A percentile compares a stretch with the other conserved stretches of the same genome.
Evolutionary conservation across 805 yeast species (phyloP).

Genomic region (Vanderwaltozyma tropicalis): DNA sequence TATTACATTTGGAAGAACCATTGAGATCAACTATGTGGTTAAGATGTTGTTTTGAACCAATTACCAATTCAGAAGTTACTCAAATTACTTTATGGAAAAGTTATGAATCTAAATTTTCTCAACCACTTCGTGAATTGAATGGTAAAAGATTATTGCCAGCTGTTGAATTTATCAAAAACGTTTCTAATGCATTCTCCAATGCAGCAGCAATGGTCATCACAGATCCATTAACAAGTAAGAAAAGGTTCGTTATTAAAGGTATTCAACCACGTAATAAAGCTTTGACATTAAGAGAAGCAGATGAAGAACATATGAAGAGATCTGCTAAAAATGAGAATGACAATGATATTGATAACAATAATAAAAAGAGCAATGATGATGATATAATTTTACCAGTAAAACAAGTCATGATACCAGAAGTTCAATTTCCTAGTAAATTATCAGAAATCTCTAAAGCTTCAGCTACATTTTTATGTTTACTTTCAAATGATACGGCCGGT

Average conservation of each 20-base stretch:
- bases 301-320: conserved; percentile 10
- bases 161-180: conserved; percentile 92
- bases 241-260: conserved; percentile 87
- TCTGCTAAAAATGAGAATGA: not conserved
- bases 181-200: conserved; percentile 74
- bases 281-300: conserved; percentile 39
- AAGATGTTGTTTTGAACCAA: conserved; percentile 80
- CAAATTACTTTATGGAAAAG: conserved; percentile 95
- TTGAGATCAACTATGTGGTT: conserved; percentile 90
- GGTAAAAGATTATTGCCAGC: conserved; percentile 71
- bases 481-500: conserved; percentile 25
- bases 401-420: conserved; percentile 20
- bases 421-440: conserved; percentile 21
- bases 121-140: conserved; percentile 37
- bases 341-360: not conserved
- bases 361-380: conserved; percentile 1
- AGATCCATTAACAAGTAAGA: conserved; percentile 48
- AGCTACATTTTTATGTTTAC: conserved; percentile 24
- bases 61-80: conserved; percentile 72
- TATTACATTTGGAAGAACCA: conserved; percentile 69
- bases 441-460: conserved; percentile 28
- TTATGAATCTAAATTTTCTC: conserved; percentile 78
- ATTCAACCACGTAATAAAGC: conserved; percentile 72
- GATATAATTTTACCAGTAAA: conserved; percentile 10
- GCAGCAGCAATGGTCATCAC: conserved; percentile 90